Evolutionary conservation across 2,329 filamentous ascomycete species (phyloP), one percentile per base, ranked within the genome.

Genomic region (Pyricularia sp.): DNA sequence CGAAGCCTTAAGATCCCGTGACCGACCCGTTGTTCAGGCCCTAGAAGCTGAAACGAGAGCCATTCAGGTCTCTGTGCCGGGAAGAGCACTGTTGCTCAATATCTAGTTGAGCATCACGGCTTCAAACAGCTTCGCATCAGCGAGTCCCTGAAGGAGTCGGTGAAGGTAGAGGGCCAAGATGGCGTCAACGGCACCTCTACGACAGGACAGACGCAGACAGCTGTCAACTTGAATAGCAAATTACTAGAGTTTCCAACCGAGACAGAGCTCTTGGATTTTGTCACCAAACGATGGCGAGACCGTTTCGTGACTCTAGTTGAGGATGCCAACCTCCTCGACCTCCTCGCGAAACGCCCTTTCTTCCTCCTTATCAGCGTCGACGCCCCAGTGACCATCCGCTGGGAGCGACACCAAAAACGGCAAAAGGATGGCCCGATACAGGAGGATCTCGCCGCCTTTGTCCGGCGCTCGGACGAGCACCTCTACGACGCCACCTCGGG

Each of bases 301-400:
- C 85, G 87, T 65, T 99, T 90, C 84, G 91, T 97, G 19, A 94
- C 89, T 3, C 88, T 94, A 72, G 87, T 97, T 68, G 85, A 87
- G 78, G 85, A 87, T 69, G 88, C 92, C 69, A 74, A 76, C 2
- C 83, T 88, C 8, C 83, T 96, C 4, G 90, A 97, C 70, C 82
- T 86, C 28, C 85, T 97, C 63, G 78, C 87, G 66, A 83, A 88
- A 24, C 85, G 94, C 8, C 94, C 94, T 0, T 97, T 96, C 79
- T 97, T 97, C 80, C 83, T 99, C 62, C 84, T 97, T 40, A 81
- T 99, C 72, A 93, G 91, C 74, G 87, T 97, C 62, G 93, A 97
- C 75, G 93, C 93, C 4, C 94, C 94, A 1, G 82, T 97, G 60
- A 89, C 84, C 62, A 80, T 93, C 60, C 88, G 94, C 64, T 97